Evolutionary conservation across 2,329 filamentous ascomycete species (phyloP).

Genomic region (Beauveria asiatica): DNA sequence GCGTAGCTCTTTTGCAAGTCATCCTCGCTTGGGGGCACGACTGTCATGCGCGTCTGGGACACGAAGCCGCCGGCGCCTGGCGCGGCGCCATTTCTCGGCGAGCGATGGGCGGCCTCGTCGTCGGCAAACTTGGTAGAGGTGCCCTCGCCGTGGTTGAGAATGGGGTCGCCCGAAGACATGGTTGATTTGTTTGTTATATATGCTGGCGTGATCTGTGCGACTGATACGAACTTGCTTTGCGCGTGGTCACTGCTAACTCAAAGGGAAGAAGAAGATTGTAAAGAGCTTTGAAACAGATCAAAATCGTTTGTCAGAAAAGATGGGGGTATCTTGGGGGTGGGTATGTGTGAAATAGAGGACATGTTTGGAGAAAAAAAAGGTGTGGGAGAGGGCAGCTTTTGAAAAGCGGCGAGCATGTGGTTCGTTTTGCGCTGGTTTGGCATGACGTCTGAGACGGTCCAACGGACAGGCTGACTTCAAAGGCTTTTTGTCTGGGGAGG

Average conservation of each 20-base stretch:
- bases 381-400: too few relatives aligned
- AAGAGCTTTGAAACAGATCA: too few relatives aligned
- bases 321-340: too few relatives aligned
- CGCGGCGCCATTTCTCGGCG: slow-evolving; percentile 10
- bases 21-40: slow-evolving; percentile 71
- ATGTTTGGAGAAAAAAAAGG: too few relatives aligned
- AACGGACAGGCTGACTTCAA: background rate
- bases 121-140: slow-evolving; percentile 14
- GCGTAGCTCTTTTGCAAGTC: slow-evolving; percentile 83
- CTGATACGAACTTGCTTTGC: background rate
- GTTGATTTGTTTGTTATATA: background rate
- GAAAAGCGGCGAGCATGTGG: background rate
- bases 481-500: background rate
- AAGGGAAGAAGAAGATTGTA: background rate
- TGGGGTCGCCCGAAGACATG: slow-evolving; percentile 5
- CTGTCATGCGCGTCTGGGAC: slow-evolving; percentile 50
- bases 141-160: slow-evolving; percentile 14
- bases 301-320: too few relatives aligned
- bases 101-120: slow-evolving; percentile 19
- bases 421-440: background rate
- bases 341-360: too few relatives aligned
- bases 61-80: slow-evolving; percentile 35
- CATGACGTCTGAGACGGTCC: background rate
- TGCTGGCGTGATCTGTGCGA: background rate
- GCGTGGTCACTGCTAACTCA: background rate